A percentile compares a stretch with the other conserved stretches of the same genome.
Conservation (phyloP, 1,139 yeast genomes). For the Blastobotrys arbuscula region DNA sequence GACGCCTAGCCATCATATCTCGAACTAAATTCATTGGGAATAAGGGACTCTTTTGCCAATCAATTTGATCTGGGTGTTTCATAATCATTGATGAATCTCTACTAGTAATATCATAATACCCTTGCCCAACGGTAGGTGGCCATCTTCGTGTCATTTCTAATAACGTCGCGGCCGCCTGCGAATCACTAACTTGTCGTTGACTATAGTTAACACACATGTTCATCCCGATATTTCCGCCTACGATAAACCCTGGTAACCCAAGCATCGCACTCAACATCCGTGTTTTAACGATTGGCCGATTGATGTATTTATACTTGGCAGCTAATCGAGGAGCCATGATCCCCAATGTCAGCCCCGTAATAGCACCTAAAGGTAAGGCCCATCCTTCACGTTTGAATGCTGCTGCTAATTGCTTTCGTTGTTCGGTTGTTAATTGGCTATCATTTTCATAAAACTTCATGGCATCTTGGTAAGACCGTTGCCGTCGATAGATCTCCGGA, state of each 20-base stretch:
- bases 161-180: conserved; percentile 21
- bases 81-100: conserved; percentile 23
- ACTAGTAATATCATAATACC: conserved; percentile 26
- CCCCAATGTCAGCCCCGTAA: conserved; percentile 20
- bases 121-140: conserved; percentile 29
- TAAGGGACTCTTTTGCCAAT: conserved; percentile 26
- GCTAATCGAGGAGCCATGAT: conserved; percentile 20
- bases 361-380: conserved; percentile 20
- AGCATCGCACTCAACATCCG: conserved; percentile 20
- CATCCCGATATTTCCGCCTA: conserved; percentile 21
- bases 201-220: conserved; percentile 18
- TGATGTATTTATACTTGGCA: conserved; percentile 17
- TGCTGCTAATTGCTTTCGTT: conserved; percentile 16
- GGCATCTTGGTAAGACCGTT: conserved; percentile 13
- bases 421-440: conserved; percentile 15
- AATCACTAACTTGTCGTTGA: conserved; percentile 15
- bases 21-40: conserved; percentile 28
- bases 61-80: conserved; percentile 28
- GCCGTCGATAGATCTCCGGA: not conserved
- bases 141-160: conserved; percentile 16
- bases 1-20: not conserved
- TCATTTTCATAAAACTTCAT: conserved; percentile 20
- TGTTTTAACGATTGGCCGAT: conserved; percentile 15
- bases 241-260: conserved; percentile 20
- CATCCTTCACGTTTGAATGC: conserved; percentile 20